phyloP scores from a whole-genome alignment of 2,329 filamentous ascomycete genomes.

The Drechslerella stenobrocha region DNA sequence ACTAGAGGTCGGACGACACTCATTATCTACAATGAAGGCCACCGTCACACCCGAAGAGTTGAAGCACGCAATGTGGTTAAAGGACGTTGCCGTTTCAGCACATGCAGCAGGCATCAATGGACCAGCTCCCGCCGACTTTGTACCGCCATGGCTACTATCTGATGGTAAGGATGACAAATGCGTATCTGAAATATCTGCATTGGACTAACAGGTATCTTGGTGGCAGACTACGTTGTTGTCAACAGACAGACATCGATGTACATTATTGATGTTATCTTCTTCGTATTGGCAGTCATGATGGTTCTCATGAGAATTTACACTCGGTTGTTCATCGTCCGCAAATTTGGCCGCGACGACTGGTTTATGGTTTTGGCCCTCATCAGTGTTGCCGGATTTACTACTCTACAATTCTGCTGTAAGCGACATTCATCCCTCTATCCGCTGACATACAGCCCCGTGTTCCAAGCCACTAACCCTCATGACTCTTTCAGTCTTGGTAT shows the following conservation, averaged over 20 bases:
- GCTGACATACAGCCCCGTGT: not conserved
- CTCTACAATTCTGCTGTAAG: conserved; percentile 46
- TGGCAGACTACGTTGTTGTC: conserved; percentile 24
- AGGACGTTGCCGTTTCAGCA: conserved; percentile 27
- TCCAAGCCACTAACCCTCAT: conserved; percentile 7
- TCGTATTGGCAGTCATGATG: conserved; percentile 39
- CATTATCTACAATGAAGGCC: conserved; percentile 22
- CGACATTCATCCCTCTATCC: not conserved
- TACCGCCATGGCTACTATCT: conserved; percentile 32
- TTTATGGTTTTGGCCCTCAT: conserved; percentile 37
- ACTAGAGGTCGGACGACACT: conserved; percentile 7
- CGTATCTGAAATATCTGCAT: not conserved
- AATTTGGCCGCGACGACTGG: conserved; percentile 43
- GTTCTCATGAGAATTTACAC: conserved; percentile 45
- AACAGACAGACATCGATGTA: conserved; percentile 39
- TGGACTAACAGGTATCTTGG: not conserved
- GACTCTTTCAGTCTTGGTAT: conserved; percentile 24
- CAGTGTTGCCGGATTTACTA: conserved; percentile 38
- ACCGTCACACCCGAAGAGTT: conserved; percentile 24
- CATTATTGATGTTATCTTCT: conserved; percentile 37
- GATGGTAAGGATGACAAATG: conserved; percentile 9
- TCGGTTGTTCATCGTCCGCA: conserved; percentile 37
- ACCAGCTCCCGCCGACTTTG: conserved; percentile 32
- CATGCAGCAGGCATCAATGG: conserved; percentile 35
- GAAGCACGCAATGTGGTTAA: conserved; percentile 36